Evolutionary conservation across 179 eudicot genomes (phyloP).

Genomic region (Patellifolia procumbens): DNA sequence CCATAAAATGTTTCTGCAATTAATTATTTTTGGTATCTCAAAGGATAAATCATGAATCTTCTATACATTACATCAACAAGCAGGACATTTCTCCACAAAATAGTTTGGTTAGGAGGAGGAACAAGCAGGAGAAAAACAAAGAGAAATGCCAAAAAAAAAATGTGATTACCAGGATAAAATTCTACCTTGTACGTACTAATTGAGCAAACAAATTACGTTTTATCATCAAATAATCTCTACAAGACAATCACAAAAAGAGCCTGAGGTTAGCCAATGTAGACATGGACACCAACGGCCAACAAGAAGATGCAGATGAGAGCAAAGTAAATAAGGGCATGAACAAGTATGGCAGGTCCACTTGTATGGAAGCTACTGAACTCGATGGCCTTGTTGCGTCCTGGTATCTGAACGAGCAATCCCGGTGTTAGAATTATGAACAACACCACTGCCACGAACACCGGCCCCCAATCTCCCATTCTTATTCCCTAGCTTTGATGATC

Average conservation of each 20-base stretch:
- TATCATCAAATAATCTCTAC: neutral
- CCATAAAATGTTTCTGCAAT: neutral
- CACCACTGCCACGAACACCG: conserved; percentile 74
- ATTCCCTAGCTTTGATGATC: neutral
- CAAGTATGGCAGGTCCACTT: conserved; percentile 64
- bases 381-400: conserved; percentile 44
- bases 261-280: conserved; percentile 48
- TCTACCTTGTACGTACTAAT: neutral
- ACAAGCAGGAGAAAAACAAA: neutral
- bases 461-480: conserved; percentile 72
- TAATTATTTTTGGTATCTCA: neutral
- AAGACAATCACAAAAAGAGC: neutral
- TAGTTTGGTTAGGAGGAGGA: neutral
- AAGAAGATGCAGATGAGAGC: conserved; percentile 58
- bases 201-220: neutral
- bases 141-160: neutral
- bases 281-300: conserved; percentile 54
- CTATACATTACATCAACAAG: neutral
- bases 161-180: neutral
- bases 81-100: neutral
- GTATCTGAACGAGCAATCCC: conserved; percentile 65
- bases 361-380: conserved; percentile 68
- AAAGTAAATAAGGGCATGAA: conserved; percentile 58
- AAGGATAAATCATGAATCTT: neutral
- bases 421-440: conserved; percentile 64